Evolutionary conservation across 129 eudicot species (phyloP).

Genomic region (Flaveria linearis): DNA sequence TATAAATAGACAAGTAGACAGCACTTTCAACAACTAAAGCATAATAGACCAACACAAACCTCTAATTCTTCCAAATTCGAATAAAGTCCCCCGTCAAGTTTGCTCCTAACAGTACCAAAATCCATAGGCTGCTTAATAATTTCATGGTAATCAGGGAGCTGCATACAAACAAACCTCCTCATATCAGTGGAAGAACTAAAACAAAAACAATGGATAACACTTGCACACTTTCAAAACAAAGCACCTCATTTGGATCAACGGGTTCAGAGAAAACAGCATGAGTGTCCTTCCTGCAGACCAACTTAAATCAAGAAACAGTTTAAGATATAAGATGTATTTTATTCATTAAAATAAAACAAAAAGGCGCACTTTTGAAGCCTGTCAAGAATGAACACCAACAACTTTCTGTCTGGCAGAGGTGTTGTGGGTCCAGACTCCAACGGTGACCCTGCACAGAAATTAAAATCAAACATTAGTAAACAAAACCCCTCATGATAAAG

Average conservation of each 20-base stretch:
- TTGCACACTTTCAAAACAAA: slow-evolving; percentile 9
- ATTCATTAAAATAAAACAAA: slow-evolving; percentile 27
- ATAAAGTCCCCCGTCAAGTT: slow-evolving; percentile 69
- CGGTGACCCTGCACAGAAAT: slow-evolving; percentile 71
- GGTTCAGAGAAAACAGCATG: slow-evolving; percentile 92
- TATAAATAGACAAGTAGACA: background rate
- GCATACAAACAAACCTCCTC: slow-evolving; percentile 33
- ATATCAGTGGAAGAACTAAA: slow-evolving; percentile 23
- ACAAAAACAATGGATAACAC: slow-evolving; percentile 6
- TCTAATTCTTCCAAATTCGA: slow-evolving; percentile 76
- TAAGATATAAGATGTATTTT: slow-evolving; percentile 26
- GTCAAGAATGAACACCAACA: too few relatives aligned
- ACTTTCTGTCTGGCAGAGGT: too few relatives aligned
- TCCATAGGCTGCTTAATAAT: slow-evolving; percentile 88
- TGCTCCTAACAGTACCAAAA: slow-evolving; percentile 80
- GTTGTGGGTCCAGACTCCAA: too few relatives aligned
- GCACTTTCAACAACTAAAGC: slow-evolving; percentile 8
- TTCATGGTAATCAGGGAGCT: slow-evolving; percentile 97
- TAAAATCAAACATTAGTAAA: slow-evolving; percentile 20
- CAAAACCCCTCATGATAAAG: slow-evolving; percentile 21
- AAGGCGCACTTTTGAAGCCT: slow-evolving; percentile 68
- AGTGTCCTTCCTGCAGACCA: slow-evolving; percentile 84
- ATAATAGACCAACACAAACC: slow-evolving; percentile 50
- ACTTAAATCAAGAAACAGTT: slow-evolving; percentile 28
- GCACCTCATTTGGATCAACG: slow-evolving; percentile 88